phyloP scores from a whole-genome alignment of 129 eudicot genomes.

The Scalesia atractyloides region DNA sequence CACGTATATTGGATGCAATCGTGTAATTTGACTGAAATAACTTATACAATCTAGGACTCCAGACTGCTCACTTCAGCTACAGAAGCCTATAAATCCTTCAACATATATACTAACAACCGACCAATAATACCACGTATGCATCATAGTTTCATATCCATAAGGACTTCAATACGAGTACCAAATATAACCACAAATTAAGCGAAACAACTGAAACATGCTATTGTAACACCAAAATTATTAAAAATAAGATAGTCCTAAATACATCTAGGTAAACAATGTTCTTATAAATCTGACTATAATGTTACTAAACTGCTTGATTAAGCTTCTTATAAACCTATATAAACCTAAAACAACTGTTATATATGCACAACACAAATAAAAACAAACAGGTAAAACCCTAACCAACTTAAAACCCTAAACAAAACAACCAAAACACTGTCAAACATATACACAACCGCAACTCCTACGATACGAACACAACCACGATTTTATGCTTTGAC shows the following conservation, averaged over 20 bases:
- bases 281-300: neutral
- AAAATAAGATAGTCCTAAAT: neutral
- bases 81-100: slow-evolving; percentile 10
- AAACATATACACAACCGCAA: neutral
- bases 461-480: neutral
- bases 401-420: neutral
- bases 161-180: neutral
- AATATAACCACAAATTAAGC: slow-evolving; percentile 10
- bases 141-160: slow-evolving; percentile 14
- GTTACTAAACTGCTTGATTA: neutral
- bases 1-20: slow-evolving; percentile 2
- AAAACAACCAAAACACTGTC: neutral
- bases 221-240: neutral
- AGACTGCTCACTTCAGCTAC: slow-evolving; percentile 12
- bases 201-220: neutral
- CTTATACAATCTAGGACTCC: neutral
- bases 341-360: neutral
- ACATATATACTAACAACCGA: slow-evolving; percentile 5
- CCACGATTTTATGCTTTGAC: no score
- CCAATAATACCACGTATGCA: slow-evolving; percentile 11
- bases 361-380: neutral
- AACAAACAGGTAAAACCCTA: neutral
- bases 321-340: neutral
- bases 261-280: slow-evolving; percentile 5
- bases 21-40: neutral